Base-by-base conservation (phyloP, 768 basidiomycete genomes). In the Mycena albidolilacea region DNA sequence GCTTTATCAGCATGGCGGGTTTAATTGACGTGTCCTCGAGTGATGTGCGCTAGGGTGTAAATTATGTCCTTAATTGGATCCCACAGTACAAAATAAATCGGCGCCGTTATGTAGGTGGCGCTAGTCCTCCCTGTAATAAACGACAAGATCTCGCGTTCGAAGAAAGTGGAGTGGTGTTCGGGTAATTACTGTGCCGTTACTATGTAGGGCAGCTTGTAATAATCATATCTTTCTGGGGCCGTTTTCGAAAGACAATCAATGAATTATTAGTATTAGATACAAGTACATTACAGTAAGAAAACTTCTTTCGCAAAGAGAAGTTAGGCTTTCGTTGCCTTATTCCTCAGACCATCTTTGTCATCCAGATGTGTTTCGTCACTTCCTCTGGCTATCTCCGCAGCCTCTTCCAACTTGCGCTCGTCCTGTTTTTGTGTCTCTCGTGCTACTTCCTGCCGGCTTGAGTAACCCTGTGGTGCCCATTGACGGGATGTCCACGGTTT, bases 401-500 rank as follows among this genome's bases (percentile, higher is more conserved):
- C 67, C 60, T 69, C 67, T 62, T 69, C 67, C 67, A 69, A 52
- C 67, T 69, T 69, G 59, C 67, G 67, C 39, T 69, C 67, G 48
- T 69, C 67, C 67, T 69, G 67, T 52, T 69, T 69, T 54, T 23
- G 59, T 61, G 17, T 62, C 67, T 69, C 67, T 62, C 67, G 67
- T 50, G 67, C 67, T 69, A 69, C 67, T 69, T 69, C 67, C 48
- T 52, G 59, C 46, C 67, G 67, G 67, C 67, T 69, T 43, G 67
- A 60, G 77, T 87, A 92, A 23, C 91, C 91, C 21, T 83, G 82
- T 19, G 91, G 91, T 0, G 87, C 88, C 93, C 92, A 93, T 9
- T 77, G 75, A 39, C 84, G 72, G 1, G 90, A 90, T 35, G 85
- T 90, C 93, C 92, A 93, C 8, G 93, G 90, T 77, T 89, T 91